Base-by-base conservation (phyloP, 1,139 yeast species). In the Candida smagusa region DNA sequence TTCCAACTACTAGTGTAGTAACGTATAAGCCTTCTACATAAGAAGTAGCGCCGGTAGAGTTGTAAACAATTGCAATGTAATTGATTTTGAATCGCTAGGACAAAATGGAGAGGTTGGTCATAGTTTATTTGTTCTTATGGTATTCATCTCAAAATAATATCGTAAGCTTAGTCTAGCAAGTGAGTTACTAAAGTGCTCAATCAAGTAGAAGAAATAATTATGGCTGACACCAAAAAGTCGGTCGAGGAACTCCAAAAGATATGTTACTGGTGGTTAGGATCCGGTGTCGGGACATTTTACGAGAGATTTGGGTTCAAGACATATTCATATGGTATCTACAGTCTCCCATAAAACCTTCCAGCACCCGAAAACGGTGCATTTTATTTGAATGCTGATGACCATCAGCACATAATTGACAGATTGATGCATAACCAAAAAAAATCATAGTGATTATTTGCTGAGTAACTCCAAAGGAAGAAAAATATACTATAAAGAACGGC, bases 281-380 rank as follows among this genome's bases (percentile, higher is more conserved):
- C 74, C 3, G 65, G 59, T 1, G 60, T 59, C 4, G 65, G 61
- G 6, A 50, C 46, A 9, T 65, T 52, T 34, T 70, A 68, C 41
- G 58, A 56, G 38, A 49, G 60, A 38, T 62, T 67, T 44, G 75
- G 75, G 1, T 70, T 70, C 50, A 66, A 65, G 37, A 41, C 55
- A 2, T 65, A 50, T 40, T 73, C 74, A 0, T 29, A 65, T 25
- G 68, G 68, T 32, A 59, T 63, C 37, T 70, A 61, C 43, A 50
- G 53, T 40, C 45, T 69, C 9, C 73, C 74, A 2, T 36, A 49
- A 4, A 32, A 4, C 35, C 58, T 6, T 23, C 30, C 35, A 7
- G 30, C 9, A 11, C 35, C 28, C 4, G 22, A 25, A 7, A 30
- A 7, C 9, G 24, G 9, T 7, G 9, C 24, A 7, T 9, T 7